Evolutionary conservation across 1,284 basidiomycete species (phyloP), one percentile per base, ranked within the genome.

Genomic region (Cystobasidium sp.): DNA sequence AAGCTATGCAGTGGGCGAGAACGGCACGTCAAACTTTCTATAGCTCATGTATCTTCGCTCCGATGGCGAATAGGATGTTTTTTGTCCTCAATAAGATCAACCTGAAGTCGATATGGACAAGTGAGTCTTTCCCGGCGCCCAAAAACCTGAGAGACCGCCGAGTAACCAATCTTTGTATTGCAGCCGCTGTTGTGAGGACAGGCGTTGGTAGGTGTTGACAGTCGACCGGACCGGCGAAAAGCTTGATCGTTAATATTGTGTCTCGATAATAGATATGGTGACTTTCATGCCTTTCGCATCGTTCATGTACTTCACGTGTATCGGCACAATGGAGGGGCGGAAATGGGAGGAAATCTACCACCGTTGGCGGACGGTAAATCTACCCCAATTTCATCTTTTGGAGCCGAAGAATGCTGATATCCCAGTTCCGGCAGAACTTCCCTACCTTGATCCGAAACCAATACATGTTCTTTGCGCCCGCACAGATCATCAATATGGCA

Each of bases 201-300:
- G 63, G 69, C 0, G 76, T 77, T 43, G 64, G 64, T 55, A 49
- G 41, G 64, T 66, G 37, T 9, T n/a, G 6, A 20, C 0, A 16
- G n/a, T 49, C 46, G 3, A 39, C 44, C 7, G 49, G 14, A 37
- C 6, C 7, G 3, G 24, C 22, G 24, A 10, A 31, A 10, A 39
- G 9, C 24, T 31, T 14, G 24, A 14, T 3, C 58, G 1, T 43
- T 10, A 14, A 14, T 41, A 1, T 16, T 24, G 24, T 31, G 22
- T 24, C 18, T 8, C 7, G 8, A 18, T 1, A 41, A 10, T 18
- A 66, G 79, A 81, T 75, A 76, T 78, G 53, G 24, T 70, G 20
- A 47, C 77, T 59, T 81, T 81, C 64, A 76, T 79, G 10, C 79
- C 80, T 0, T 79, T 80, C 63, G 75, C 79, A 10, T 80, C 78